Conservation (phyloP, 805 yeast genomes). For the Cyberlindnera mississippiensis region DNA sequence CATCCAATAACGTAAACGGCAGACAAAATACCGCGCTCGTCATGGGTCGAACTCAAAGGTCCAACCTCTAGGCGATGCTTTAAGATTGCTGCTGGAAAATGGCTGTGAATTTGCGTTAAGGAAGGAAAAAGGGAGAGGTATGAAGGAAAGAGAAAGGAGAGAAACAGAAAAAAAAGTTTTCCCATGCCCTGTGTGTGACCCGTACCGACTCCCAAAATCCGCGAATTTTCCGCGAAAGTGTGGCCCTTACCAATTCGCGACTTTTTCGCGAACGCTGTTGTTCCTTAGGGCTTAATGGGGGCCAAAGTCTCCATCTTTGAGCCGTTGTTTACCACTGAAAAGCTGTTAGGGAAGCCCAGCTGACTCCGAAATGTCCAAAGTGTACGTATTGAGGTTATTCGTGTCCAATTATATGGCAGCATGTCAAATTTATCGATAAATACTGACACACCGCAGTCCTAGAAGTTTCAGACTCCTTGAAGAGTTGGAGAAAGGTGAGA, state of each 20-base stretch:
- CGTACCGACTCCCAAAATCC: not conserved
- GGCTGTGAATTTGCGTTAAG: conserved; percentile 62
- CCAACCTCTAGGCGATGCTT: conserved; percentile 69
- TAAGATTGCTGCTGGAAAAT: conserved; percentile 49
- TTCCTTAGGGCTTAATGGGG: too few relatives aligned
- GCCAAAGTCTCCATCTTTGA: too few relatives aligned
- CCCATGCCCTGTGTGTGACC: not conserved
- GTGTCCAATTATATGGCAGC: too few relatives aligned
- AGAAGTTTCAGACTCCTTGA: conserved; percentile 92
- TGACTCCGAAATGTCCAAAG: not conserved
- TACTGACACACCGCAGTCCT: conserved; percentile 46
- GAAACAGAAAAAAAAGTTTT: conserved; percentile 1
- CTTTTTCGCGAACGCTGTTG: too few relatives aligned
- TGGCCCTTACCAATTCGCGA: too few relatives aligned
- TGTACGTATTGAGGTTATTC: not conserved
- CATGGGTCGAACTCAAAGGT: conserved; percentile 68
- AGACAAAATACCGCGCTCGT: conserved; percentile 51
- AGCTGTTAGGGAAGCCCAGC: too few relatives aligned
- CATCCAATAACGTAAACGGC: conserved; percentile 33
- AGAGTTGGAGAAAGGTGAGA: conserved; percentile 97
- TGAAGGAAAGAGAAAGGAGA: not conserved
- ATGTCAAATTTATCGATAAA: too few relatives aligned
- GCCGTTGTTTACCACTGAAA: too few relatives aligned
- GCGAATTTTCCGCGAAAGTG: too few relatives aligned
- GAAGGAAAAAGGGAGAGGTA: not conserved